Percentiles rank a stretch among this genome's conserved stretches.
These are phyloP conservation scores for Yamadazyma taylorii DNA, from an alignment of 1,139 yeast species.

Conservation along the genomic window DNA sequence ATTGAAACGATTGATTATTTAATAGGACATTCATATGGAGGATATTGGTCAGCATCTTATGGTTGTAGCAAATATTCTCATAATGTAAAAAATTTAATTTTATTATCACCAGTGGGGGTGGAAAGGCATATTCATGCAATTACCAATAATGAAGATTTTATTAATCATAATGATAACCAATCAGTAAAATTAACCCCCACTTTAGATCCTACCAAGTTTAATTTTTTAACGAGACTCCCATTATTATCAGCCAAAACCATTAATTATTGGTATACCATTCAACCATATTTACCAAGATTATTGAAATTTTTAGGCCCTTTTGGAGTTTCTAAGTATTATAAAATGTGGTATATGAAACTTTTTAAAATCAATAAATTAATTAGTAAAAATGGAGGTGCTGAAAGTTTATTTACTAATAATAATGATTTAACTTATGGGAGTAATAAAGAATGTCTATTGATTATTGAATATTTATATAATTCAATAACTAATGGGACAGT, in stretches of 20 bases:
- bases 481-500: conserved; percentile 60
- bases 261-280: conserved; percentile 39
- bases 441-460: conserved; percentile 41
- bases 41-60: conserved; percentile 48
- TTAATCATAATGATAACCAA: conserved; percentile 6
- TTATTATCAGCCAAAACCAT: conserved; percentile 31
- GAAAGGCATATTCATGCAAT: conserved; percentile 69
- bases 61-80: conserved; percentile 46
- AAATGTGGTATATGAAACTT: conserved; percentile 46
- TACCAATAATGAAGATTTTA: conserved; percentile 34
- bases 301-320: conserved; percentile 50
- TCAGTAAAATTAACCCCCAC: conserved; percentile 25
- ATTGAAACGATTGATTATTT: conserved; percentile 40
- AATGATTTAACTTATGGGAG: conserved; percentile 43
- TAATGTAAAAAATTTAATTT: conserved; percentile 60
- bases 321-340: conserved; percentile 46
- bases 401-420: conserved; percentile 20
- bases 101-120: conserved; percentile 90
- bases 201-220: conserved; percentile 36
- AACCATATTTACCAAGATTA: conserved; percentile 45
- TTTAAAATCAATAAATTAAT: conserved; percentile 46
- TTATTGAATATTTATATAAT: conserved; percentile 60
- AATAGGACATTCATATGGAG: conserved; percentile 49
- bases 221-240: conserved; percentile 49
- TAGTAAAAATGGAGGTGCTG: conserved; percentile 33